Base-by-base conservation (phyloP, 2,329 filamentous ascomycete genomes). In the Colletotrichum tofieldiae region DNA sequence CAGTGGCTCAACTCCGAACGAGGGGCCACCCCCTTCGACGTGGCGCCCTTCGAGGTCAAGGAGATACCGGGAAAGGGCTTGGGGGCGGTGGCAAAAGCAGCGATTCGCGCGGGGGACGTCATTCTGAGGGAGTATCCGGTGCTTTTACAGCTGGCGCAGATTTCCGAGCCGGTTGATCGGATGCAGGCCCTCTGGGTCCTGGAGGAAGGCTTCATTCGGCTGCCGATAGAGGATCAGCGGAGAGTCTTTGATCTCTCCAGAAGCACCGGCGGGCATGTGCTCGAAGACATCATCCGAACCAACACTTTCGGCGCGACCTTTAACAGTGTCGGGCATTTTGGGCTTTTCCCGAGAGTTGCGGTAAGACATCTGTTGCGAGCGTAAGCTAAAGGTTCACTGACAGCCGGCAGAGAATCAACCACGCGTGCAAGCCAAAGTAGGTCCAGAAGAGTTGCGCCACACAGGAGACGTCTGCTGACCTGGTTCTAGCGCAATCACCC, bases 381-480 rank as follows among this genome's bases (percentile, higher is more conserved):
- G 3, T 26, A 16, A 26, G 47, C 12, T 12, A 29, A 7, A 5
- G 14, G 18, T 18, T 29, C 18, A 20, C 18, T 54, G 2, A 29
- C 29, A 41, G 43, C 43, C 9, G 49, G 11, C 29, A 82, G 81
- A 79, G 80, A 39, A 61, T 83, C 47, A 83, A 83, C 67, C 81
- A 83, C 47, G 81, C 77, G 1, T 83, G 81, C 58, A 77, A 76
- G 64, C 80, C 81, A 45, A 83, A 82, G 81, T 82, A 66, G 60
- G 78, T 74, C 23, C n/a, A 14, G 14, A 1, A 47, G 8, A n/a
- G 11, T 20, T 11, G 29, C 52, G 9, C 32, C 18, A 18, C 9
- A n/a, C 29, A 11, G 26, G 16, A 26, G 35, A 62, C 5, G 32
- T 8, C 8, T 52, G 43, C 63, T 69, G 16, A 67, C 54, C 12